Percentiles rank a stretch among this genome's conserved stretches.
Conservation (phyloP, 1,284 basidiomycete genomes). For the Ganoderma sinense region DNA sequence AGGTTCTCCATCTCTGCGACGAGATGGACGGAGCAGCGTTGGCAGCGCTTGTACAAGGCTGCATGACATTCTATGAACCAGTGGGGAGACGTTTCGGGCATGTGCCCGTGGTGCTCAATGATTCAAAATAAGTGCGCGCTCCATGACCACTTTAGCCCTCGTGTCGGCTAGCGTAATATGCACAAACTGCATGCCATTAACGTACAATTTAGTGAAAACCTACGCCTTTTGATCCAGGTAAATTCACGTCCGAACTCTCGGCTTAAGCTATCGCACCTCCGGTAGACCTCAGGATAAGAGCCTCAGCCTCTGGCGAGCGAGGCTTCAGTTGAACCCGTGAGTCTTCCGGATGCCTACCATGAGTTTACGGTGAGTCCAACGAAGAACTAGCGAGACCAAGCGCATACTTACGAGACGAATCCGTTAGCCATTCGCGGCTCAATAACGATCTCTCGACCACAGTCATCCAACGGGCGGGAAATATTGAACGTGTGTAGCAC, state of each 20-base stretch:
- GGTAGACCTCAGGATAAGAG: background rate
- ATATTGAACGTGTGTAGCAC: conserved; percentile 12
- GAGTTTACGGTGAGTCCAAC: background rate
- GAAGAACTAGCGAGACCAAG: background rate
- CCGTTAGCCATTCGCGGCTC: conserved; percentile 1
- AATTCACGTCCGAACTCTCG: background rate
- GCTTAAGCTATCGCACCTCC: background rate
- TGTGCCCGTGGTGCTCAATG: too few species aligned
- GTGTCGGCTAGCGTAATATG: too few species aligned
- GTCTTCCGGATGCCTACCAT: background rate
- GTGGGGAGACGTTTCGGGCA: too few species aligned
- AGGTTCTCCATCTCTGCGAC: too few species aligned
- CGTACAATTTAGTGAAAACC: too few species aligned
- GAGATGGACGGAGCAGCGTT: too few species aligned
- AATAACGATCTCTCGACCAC: background rate
- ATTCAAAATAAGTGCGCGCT: too few species aligned
- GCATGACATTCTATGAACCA: too few species aligned
- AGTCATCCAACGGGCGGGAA: background rate
- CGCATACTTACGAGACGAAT: conserved; percentile 6
- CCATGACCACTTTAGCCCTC: too few species aligned
- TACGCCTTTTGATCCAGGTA: too few species aligned
- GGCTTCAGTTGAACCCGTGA: background rate
- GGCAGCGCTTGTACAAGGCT: too few species aligned
- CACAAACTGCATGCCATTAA: too few species aligned
- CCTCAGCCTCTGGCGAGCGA: background rate